phyloP scores from a whole-genome alignment of 31 red algal genomes.

The Odonthalia washingtoniensis region DNA sequence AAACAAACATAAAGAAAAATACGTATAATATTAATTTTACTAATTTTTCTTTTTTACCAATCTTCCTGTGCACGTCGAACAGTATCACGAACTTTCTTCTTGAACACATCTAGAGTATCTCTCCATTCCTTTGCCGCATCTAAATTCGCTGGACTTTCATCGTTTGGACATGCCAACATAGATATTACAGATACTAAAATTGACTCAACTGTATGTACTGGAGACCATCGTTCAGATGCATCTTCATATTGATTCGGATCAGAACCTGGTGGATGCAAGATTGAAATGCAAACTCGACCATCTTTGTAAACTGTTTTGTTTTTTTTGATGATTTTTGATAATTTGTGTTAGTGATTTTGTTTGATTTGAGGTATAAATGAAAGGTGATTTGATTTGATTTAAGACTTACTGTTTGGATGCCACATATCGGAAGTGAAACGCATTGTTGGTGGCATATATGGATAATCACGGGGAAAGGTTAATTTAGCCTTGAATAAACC shows the following conservation, averaged over 20 bases:
- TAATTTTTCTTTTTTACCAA: no score
- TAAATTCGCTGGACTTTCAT: constrained; percentile 96
- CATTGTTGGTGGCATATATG: constrained; percentile 98
- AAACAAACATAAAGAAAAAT: no score
- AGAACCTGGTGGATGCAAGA: constrained; percentile 95
- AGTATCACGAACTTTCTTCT: constrained; percentile 93
- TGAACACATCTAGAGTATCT: constrained; percentile 86
- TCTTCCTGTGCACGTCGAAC: constrained; percentile 92
- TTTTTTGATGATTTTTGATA: not conserved
- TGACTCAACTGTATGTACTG: constrained; percentile 98
- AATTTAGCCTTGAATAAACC: constrained; percentile 97
- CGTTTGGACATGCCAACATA: constrained; percentile 97
- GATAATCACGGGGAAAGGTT: constrained; percentile 94
- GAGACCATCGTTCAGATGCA: constrained; percentile 96
- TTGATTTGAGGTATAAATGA: no score
- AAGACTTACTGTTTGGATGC: constrained; percentile 96
- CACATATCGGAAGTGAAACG: constrained; percentile 96
- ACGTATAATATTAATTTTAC: no score
- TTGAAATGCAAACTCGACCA: constrained; percentile 97
- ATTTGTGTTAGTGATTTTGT: not conserved
- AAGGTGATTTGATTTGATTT: no score
- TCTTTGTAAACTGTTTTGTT: constrained; percentile 86
- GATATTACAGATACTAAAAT: constrained; percentile 97
- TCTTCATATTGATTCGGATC: constrained; percentile 98
- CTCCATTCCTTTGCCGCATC: constrained; percentile 99